A percentile compares a stretch with the other conserved stretches of the same genome.
Evolutionary conservation across 2,329 filamentous ascomycete genomes (phyloP).

Genomic region (Fusarium sp.): DNA sequence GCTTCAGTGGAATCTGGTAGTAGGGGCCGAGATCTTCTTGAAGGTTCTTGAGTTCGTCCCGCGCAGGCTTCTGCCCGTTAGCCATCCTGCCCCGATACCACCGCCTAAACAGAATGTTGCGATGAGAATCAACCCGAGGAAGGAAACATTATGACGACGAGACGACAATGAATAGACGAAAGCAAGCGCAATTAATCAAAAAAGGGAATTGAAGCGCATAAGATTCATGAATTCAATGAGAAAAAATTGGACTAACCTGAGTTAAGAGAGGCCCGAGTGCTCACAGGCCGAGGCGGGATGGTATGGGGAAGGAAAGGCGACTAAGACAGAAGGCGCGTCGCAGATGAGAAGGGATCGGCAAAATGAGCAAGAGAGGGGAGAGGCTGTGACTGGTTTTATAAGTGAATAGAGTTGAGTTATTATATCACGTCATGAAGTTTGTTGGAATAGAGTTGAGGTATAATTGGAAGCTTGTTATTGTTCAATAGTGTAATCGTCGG

Average conservation of each 20-base stretch:
- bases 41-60: slow-evolving; percentile 47
- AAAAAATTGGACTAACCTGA: slow-evolving; percentile 32
- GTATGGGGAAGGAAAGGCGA: slow-evolving; percentile 36
- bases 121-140: slow-evolving; percentile 44
- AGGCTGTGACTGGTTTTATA: not conserved
- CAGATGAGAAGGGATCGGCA: slow-evolving; percentile 29
- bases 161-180: not conserved
- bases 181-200: not conserved
- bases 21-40: slow-evolving; percentile 47
- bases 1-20: slow-evolving; percentile 41
- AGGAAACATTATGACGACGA: slow-evolving; percentile 26
- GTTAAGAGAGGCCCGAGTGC: slow-evolving; percentile 28
- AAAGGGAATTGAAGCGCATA: not conserved
- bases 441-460: not conserved
- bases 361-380: not conserved
- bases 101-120: slow-evolving; percentile 42
- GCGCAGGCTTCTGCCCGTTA: slow-evolving; percentile 46
- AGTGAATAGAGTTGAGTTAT: not conserved
- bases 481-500: slow-evolving; percentile 10
- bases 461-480: slow-evolving; percentile 12
- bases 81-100: slow-evolving; percentile 45
- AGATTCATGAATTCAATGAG: slow-evolving; percentile 5
- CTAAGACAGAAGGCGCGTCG: slow-evolving; percentile 31
- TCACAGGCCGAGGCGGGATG: slow-evolving; percentile 34
- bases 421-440: slow-evolving; percentile 17